A percentile compares a stretch with the other conserved stretches of the same genome.
Conservation (phyloP, 306 rosid species). For the Trichosanthes truncata region DNA sequence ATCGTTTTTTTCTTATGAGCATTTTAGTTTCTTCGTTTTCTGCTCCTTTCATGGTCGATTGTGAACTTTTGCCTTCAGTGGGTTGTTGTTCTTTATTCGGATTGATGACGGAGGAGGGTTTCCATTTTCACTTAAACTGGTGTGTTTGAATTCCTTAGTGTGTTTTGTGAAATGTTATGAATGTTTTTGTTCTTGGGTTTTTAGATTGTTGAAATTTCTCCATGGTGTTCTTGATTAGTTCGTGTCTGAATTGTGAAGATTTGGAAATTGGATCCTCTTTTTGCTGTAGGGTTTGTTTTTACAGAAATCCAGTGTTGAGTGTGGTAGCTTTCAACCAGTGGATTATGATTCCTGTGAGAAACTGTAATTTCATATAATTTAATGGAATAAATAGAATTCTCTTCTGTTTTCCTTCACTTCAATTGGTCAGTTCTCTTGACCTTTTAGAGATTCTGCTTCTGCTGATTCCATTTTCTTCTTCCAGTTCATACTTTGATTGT, state of each 20-base stretch:
- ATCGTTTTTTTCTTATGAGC: too few relatives aligned
- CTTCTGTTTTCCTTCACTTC: not conserved
- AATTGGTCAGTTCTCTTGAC: not conserved
- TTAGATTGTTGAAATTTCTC: not conserved
- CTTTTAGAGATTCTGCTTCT: not conserved
- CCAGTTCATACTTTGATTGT: not conserved
- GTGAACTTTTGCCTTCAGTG: not conserved
- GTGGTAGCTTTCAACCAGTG: not conserved
- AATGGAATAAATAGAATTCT: not conserved
- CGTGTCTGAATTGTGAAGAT: not conserved
- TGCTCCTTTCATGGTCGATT: not conserved
- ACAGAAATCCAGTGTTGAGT: not conserved
- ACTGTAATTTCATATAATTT: not conserved
- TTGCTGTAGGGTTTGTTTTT: not conserved
- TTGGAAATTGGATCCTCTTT: not conserved
- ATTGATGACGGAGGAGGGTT: not conserved
- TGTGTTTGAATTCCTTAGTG: not conserved
- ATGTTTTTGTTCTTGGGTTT: not conserved
- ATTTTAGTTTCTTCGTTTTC: not conserved
- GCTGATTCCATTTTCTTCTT: not conserved
- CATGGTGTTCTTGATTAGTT: not conserved
- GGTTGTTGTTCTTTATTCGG: not conserved
- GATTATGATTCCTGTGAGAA: not conserved
- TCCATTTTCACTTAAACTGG: not conserved
- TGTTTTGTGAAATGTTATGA: not conserved